A percentile compares a stretch with the other conserved stretches of the same genome.
These are phyloP conservation scores for Cercospora zeae-maydis DNA, from an alignment of 2,329 filamentous ascomycete genomes.

Conservation along the genomic window DNA sequence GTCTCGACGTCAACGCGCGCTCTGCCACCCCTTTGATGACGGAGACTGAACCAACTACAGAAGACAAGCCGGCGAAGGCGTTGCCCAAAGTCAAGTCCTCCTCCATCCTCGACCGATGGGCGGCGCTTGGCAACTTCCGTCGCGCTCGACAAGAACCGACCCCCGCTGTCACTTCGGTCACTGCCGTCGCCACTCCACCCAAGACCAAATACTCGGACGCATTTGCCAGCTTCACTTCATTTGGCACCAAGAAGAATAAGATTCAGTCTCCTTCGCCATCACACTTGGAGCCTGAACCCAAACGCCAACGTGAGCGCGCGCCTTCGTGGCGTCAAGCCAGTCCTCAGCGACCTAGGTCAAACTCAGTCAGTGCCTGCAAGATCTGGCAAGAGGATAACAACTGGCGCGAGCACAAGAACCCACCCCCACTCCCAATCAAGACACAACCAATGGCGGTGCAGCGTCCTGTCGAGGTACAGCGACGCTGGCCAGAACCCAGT, in stretches of 20 bases:
- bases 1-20: slow-evolving; percentile 51
- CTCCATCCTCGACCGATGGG: slow-evolving; percentile 75
- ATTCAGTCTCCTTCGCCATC: slow-evolving; percentile 26
- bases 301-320: slow-evolving; percentile 30
- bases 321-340: slow-evolving; percentile 34
- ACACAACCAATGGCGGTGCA: slow-evolving; percentile 19
- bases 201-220: slow-evolving; percentile 36
- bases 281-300: slow-evolving; percentile 17
- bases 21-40: slow-evolving; percentile 32
- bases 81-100: slow-evolving; percentile 59
- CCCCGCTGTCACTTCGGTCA: slow-evolving; percentile 36
- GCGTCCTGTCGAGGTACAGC: slow-evolving; percentile 17
- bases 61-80: slow-evolving; percentile 46
- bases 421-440: slow-evolving; percentile 14
- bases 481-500: slow-evolving; percentile 30
- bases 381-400: slow-evolving; percentile 48
- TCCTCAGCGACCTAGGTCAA: slow-evolving; percentile 31
- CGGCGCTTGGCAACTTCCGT: slow-evolving; percentile 77
- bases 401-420: slow-evolving; percentile 46
- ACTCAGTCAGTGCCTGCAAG: slow-evolving; percentile 37
- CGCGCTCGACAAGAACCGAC: slow-evolving; percentile 57
- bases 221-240: slow-evolving; percentile 34
- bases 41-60: slow-evolving; percentile 16
- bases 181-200: slow-evolving; percentile 35
- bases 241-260: slow-evolving; percentile 36